phyloP scores from a whole-genome alignment of 805 yeast species.

The Sugiyamaella smithiae region DNA sequence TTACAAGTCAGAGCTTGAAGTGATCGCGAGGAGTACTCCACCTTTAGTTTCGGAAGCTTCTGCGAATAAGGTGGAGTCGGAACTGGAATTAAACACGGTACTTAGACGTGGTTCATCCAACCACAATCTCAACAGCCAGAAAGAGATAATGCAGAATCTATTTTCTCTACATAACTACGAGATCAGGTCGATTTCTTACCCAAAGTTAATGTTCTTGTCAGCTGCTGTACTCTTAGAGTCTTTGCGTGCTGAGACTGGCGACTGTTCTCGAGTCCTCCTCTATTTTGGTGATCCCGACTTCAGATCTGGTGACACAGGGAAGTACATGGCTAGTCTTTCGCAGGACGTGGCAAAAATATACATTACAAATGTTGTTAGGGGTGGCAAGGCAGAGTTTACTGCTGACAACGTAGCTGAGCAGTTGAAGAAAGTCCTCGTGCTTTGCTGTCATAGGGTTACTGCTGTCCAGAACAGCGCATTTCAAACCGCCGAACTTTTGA shows the following conservation, averaged over 20 bases:
- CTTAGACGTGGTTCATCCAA: slow-evolving; percentile 86
- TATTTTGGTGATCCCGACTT: slow-evolving; percentile 88
- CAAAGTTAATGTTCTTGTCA: slow-evolving; percentile 83
- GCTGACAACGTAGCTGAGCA: slow-evolving; percentile 63
- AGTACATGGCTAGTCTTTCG: slow-evolving; percentile 63
- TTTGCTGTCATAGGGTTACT: slow-evolving; percentile 74
- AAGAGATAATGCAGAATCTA: slow-evolving; percentile 36
- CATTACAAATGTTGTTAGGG: slow-evolving; percentile 48
- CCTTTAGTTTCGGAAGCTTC: slow-evolving; percentile 80
- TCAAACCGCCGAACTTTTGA: slow-evolving; percentile 67
- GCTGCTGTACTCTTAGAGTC: slow-evolving; percentile 78
- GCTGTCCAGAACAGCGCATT: slow-evolving; percentile 77
- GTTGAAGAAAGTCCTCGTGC: slow-evolving; percentile 60
- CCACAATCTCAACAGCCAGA: slow-evolving; percentile 72
- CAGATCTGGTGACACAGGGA: slow-evolving; percentile 63
- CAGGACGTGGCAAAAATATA: slow-evolving; percentile 57
- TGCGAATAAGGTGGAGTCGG: slow-evolving; percentile 82
- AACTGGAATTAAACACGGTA: slow-evolving; percentile 87
- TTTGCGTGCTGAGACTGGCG: slow-evolving; percentile 74
- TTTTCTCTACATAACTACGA: slow-evolving; percentile 52
- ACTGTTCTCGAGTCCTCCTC: slow-evolving; percentile 69
- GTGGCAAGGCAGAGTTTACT: slow-evolving; percentile 54
- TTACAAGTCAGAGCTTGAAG: slow-evolving; percentile 49
- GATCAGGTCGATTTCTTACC: slow-evolving; percentile 55
- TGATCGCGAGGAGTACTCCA: slow-evolving; percentile 84